These are phyloP conservation scores for Ceratobasidium sp. DNA, from an alignment of 1,284 basidiomycete species.

Conservation along the genomic window DNA sequence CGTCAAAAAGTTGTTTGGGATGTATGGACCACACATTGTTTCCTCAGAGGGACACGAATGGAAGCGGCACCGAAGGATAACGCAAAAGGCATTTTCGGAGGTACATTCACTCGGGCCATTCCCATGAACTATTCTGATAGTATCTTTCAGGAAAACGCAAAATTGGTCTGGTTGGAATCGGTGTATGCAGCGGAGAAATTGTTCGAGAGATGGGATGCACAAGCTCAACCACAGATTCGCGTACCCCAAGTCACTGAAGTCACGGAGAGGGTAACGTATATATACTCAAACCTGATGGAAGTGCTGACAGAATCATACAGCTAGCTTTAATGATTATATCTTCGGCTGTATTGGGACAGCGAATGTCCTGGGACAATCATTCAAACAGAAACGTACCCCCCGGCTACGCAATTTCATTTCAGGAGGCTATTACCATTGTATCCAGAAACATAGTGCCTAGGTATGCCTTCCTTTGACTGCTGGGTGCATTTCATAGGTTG, in stretches of 20 bases:
- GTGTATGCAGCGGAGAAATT: not conserved
- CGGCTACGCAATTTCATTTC: not conserved
- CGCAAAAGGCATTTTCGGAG: conserved; percentile 35
- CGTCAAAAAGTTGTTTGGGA: not conserved
- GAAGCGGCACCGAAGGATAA: conserved; percentile 38
- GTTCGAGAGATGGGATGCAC: conserved; percentile 17
- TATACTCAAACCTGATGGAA: not conserved
- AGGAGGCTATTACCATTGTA: not conserved
- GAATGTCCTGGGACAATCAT: conserved; percentile 7
- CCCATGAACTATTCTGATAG: conserved; percentile 13
- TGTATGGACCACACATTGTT: conserved; percentile 34
- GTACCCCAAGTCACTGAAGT: not conserved
- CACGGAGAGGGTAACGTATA: not conserved
- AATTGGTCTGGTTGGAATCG: not conserved
- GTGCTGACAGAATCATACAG: not conserved
- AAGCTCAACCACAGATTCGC: not conserved
- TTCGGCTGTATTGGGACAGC: conserved; percentile 12
- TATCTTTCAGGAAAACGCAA: not conserved
- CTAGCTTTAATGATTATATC: conserved; percentile 25
- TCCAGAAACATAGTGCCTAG: too few relatives aligned
- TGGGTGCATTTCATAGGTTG: not conserved
- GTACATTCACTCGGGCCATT: not conserved
- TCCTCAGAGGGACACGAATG: conserved; percentile 32
- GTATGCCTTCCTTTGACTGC: too few relatives aligned
- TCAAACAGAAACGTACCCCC: not conserved